Evolutionary conservation across 108 stramenopile genomes (phyloP).

Genomic region (Nannochloropsis gaditana): DNA sequence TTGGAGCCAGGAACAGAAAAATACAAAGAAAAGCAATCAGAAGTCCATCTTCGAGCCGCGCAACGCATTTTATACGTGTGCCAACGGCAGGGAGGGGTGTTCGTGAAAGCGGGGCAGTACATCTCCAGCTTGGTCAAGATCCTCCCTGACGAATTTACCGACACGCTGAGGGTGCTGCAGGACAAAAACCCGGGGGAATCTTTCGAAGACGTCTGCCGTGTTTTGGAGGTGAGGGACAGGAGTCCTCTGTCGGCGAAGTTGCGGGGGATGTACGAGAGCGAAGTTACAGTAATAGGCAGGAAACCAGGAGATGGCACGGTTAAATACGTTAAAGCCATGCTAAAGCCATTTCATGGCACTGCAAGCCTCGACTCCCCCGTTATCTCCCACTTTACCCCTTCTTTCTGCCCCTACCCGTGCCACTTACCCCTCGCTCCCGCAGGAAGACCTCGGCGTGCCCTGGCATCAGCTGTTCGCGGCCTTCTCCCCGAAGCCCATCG

Average conservation of each 20-base stretch:
- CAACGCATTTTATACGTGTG: conserved; percentile 30
- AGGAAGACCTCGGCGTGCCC: conserved; percentile 22
- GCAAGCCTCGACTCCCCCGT: too few species aligned
- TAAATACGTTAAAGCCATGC: too few species aligned
- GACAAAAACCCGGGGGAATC: background rate
- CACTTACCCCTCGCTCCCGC: background rate
- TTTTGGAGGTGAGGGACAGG: background rate
- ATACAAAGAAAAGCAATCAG: conserved; percentile 24
- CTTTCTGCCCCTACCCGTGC: too few species aligned
- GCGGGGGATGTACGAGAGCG: too few species aligned
- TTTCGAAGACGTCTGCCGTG: conserved; percentile 11
- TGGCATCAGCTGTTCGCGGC: conserved; percentile 25
- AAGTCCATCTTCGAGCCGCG: conserved; percentile 25
- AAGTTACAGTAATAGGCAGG: too few species aligned
- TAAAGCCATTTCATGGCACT: too few species aligned
- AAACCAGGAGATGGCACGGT: too few species aligned
- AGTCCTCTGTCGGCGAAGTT: too few species aligned
- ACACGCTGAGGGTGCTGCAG: conserved; percentile 25
- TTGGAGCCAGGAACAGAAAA: conserved; percentile 7
- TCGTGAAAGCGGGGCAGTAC: conserved; percentile 31
- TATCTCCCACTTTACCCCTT: too few species aligned
- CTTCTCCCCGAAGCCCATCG: conserved; percentile 44
- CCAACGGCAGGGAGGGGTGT: conserved; percentile 35
- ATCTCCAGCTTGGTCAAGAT: conserved; percentile 29
- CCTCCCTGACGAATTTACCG: conserved; percentile 36